Base-by-base conservation (phyloP, 2,329 filamentous ascomycete species). In the Aspergillus candidus region DNA sequence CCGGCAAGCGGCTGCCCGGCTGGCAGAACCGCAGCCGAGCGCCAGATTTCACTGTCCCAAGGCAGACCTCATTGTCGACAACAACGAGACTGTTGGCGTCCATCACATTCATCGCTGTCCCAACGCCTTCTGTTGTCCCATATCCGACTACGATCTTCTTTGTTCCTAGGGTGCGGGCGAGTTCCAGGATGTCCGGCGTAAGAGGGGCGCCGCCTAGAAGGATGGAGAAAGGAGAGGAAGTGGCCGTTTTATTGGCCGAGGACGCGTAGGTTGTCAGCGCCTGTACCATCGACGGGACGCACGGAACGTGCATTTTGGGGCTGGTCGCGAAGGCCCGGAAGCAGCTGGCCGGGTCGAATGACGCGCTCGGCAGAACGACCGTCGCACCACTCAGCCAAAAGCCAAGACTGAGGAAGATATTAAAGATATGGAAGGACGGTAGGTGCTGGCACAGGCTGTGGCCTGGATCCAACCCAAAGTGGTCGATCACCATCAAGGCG, bases 201-300 rank as follows among this genome's bases (percentile, higher is more conserved):
- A 45, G 11, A 11, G 38, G 29, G 11, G 43, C 37, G 2, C 43
- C 43, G 4, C 43, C 43, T 2, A 36, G 38, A 17, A 41, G 13
- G 7, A 45, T 41, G 11, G 33, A 18, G 33, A 32, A 41, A 6
- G 38, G 33, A 4, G 36, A 22, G 17, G n/a, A 14, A 11, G 30
- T 6, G 12, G 17, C 13, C 12, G 6, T 6, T 31, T n/a, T 14
- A 32, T n/a, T 15, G 11, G 29, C 17, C 30, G 30, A 17, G 15
- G 38, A 32, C 10, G 33, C 3, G 11, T 40, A 13, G n/a, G 17
- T n/a, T 32, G 10, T 32, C 17, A 36, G 13, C 27, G 38, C 38
- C 36, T 45, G 38, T 8, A 45, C n/a, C 43, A 41, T 45, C 6
- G 43, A 40, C 13, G 43, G 43, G 11, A 45, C 43, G 31, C 43